These are phyloP conservation scores for Thraustochytrium striatum DNA, from an alignment of 352 stramenopile species.

Conservation along the genomic window DNA sequence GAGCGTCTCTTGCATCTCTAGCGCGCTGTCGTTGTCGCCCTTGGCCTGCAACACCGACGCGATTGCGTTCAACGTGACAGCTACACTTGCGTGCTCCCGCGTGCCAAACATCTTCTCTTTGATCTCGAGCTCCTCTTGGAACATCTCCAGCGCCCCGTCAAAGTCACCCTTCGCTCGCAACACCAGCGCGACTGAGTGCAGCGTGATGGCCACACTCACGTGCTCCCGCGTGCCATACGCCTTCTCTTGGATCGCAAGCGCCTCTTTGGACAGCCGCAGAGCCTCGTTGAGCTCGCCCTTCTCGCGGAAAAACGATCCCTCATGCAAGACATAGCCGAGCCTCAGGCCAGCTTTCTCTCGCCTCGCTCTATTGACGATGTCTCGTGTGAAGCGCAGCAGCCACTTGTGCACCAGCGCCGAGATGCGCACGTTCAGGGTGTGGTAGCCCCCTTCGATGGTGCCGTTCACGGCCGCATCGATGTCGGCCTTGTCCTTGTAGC, in stretches of 20 bases:
- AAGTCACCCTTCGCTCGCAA: no score
- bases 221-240: background rate
- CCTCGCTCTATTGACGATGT: background rate
- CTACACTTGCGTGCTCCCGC: no score
- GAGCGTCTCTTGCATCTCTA: no score
- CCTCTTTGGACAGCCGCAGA: background rate
- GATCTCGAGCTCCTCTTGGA: no score
- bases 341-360: background rate
- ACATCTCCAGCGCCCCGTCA: no score
- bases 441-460: background rate
- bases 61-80: no score
- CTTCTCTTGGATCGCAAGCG: background rate
- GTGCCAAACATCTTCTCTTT: no score
- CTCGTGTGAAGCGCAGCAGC: background rate
- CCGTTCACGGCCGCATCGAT: background rate
- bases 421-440: background rate
- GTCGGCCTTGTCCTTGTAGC: background rate
- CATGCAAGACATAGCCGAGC: background rate
- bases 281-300: background rate
- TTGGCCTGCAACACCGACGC: background rate
- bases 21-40: no score
- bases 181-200: background rate
- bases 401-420: background rate
- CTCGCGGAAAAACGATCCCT: background rate
- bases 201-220: background rate